Conservation (phyloP, 2,329 filamentous ascomycete species). For the Neurospora crassa region DNA sequence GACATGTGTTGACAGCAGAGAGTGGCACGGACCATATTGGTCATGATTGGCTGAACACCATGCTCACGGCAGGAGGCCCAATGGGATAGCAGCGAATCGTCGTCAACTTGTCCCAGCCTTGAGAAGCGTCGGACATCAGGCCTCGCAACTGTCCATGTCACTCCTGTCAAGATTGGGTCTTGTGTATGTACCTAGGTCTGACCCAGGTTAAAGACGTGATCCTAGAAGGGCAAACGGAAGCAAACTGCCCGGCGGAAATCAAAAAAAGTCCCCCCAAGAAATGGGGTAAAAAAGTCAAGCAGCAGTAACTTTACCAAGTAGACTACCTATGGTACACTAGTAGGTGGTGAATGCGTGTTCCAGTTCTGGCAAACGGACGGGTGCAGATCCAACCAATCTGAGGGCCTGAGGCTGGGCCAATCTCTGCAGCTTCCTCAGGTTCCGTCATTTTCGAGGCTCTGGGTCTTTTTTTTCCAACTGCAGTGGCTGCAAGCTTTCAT, state of each 20-base stretch:
- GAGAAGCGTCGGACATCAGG: background rate
- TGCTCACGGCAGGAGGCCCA: background rate
- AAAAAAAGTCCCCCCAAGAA: background rate
- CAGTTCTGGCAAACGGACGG: background rate
- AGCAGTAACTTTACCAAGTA: background rate
- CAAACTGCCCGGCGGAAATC: background rate
- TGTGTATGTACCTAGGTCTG: background rate
- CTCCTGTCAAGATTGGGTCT: background rate
- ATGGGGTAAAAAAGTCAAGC: background rate
- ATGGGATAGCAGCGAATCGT: background rate
- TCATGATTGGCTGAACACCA: background rate
- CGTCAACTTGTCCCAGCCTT: background rate
- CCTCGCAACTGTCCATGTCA: background rate
- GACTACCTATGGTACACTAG: too few relatives aligned
- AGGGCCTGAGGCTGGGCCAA: background rate
- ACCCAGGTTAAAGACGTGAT: background rate
- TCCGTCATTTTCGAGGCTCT: background rate
- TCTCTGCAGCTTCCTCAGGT: background rate
- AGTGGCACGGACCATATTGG: conserved; percentile 2
- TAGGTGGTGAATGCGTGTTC: background rate
- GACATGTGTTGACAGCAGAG: conserved; percentile 8
- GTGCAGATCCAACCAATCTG: background rate
- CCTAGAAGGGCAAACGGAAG: background rate
- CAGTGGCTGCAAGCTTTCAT: background rate
- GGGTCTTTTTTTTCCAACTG: background rate